phyloP scores from a whole-genome alignment of 371 early-diverging fungal genomes.

The Mortierella sp. region DNA sequence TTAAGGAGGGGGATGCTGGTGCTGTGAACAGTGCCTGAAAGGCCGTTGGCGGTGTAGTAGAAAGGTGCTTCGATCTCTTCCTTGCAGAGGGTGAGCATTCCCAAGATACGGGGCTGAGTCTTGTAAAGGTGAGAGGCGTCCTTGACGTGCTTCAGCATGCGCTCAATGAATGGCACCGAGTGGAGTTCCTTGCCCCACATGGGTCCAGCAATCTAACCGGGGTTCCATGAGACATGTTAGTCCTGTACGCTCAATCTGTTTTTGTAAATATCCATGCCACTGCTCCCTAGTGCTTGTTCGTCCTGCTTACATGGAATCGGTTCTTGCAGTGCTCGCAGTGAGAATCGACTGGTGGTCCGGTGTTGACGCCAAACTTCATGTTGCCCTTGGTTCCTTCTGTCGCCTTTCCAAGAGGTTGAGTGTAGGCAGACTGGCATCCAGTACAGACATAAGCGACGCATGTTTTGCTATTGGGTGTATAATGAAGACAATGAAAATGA shows the following conservation, averaged over 20 bases:
- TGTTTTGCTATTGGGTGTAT: slow-evolving; percentile 78
- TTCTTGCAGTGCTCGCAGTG: slow-evolving; percentile 82
- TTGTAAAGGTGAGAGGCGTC: slow-evolving; percentile 69
- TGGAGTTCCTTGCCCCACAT: slow-evolving; percentile 93
- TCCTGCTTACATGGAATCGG: slow-evolving; percentile 69
- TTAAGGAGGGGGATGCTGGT: slow-evolving; percentile 63
- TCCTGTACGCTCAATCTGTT: neutral
- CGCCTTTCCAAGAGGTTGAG: slow-evolving; percentile 79
- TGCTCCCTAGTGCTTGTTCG: neutral
- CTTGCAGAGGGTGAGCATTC: slow-evolving; percentile 86
- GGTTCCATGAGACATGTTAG: neutral
- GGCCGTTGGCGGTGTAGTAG: slow-evolving; percentile 80
- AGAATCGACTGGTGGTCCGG: slow-evolving; percentile 73
- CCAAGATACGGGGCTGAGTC: slow-evolving; percentile 90
- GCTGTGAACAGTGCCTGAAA: slow-evolving; percentile 79
- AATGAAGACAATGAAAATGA: too few species aligned
- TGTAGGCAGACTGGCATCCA: slow-evolving; percentile 82
- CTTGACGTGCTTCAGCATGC: slow-evolving; percentile 81
- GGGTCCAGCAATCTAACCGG: slow-evolving; percentile 93
- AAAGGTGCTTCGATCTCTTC: slow-evolving; percentile 84
- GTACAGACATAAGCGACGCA: slow-evolving; percentile 88
- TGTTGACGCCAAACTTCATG: slow-evolving; percentile 69
- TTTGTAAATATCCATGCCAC: neutral
- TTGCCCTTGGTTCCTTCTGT: slow-evolving; percentile 64
- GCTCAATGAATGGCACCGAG: slow-evolving; percentile 80